Evolutionary conservation across 176 grass and related monocot genomes (phyloP), one percentile per base, ranked within the genome.

Genomic region (Musa schizocarpa): DNA sequence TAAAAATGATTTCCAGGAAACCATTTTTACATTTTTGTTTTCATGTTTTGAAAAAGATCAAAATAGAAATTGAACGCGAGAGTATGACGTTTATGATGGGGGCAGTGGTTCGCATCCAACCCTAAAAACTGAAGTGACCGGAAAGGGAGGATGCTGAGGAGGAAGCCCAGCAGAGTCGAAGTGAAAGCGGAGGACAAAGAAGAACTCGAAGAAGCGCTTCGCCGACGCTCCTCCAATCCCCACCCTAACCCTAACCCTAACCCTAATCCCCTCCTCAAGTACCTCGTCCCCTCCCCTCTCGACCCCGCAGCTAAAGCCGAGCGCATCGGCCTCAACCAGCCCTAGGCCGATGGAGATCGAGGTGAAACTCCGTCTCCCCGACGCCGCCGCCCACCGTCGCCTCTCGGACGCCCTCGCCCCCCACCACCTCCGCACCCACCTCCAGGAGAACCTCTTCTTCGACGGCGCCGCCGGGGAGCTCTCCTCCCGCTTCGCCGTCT

Each of bases 371-470:
- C 85, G 87, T 26, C 82, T 88, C 53, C 87, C 85, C 26, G 80
- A 93, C 66, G 79, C 90, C 70, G 85, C 78, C 20, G 85, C 85
- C 16, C 87, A 94, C 83, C 77, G 77, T 65, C 87, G 72, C 78
- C 85, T 94, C 70, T 86, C 88, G 69, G 54, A 84, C 76, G 81
- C 69, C 59, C 90, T 93, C 65, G 65, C 77, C 6, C 76, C 90
- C 11, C 79, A 13, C 53, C 87, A 89, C 53, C 82, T 80, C 52
- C 81, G 87, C 74, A 93, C 87, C 73, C 74, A 83, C 69, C 75
- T 77, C 64, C 90, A 93, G 80, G 84, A 86, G 53, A 93, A 93
- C 75, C 72, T 89, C 52, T 93, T 93, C 82, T 93, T 93, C 73
- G 90, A 93, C 78, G 85, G 79, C 22, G 34, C 85, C 24, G 72